phyloP scores from a whole-genome alignment of 1,284 basidiomycete genomes.

The Leccinum holopus region DNA sequence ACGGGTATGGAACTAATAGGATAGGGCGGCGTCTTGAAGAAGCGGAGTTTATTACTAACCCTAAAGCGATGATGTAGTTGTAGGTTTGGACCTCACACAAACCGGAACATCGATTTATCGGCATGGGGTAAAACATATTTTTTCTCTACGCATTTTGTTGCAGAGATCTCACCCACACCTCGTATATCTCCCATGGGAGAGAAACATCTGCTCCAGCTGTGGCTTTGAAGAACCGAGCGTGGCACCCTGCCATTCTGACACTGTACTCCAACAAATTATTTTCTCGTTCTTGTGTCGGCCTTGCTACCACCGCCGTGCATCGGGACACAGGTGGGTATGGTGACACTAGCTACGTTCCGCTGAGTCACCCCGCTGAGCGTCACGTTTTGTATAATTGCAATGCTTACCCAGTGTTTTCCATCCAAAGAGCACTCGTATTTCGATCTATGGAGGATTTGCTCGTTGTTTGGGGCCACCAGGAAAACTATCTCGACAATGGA shows the following conservation, averaged over 20 bases:
- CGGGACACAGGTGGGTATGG: conserved; percentile 12
- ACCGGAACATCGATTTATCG: neutral
- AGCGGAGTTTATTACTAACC: neutral
- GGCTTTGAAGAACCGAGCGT: conserved; percentile 39
- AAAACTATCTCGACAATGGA: conserved; percentile 40
- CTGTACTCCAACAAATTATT: conserved; percentile 37
- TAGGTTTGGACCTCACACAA: neutral
- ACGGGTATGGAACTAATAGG: neutral
- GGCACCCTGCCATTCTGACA: conserved; percentile 20
- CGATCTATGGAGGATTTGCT: conserved; percentile 37
- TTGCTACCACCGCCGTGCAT: conserved; percentile 2
- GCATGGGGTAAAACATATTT: conserved; percentile 1
- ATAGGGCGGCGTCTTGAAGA: neutral
- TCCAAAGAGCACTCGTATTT: conserved; percentile 42
- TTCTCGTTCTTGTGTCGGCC: neutral
- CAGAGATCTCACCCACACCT: conserved; percentile 43
- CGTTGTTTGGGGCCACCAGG: conserved; percentile 44
- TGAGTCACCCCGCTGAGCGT: neutral
- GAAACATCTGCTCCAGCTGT: conserved; percentile 32
- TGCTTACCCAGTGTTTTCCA: conserved; percentile 45
- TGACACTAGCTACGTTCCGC: conserved; percentile 17
- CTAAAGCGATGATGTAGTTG: neutral
- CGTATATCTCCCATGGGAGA: conserved; percentile 46
- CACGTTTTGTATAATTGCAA: neutral
- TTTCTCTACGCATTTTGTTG: conserved; percentile 5